These are phyloP conservation scores for Beta macrorhiza DNA, from an alignment of 179 eudicot genomes.

Conservation along the genomic window DNA sequence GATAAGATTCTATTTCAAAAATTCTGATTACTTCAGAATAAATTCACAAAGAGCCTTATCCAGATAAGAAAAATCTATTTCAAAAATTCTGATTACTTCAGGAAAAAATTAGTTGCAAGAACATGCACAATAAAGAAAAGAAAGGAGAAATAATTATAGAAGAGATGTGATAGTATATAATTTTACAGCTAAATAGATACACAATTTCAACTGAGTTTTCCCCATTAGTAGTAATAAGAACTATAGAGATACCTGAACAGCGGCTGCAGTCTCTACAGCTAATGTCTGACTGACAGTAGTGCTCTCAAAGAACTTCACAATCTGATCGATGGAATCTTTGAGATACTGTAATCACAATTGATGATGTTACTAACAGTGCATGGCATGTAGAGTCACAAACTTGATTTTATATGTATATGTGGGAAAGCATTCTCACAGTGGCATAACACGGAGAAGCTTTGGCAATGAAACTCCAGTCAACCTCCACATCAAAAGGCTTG, in stretches of 20 bases:
- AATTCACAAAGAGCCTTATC: background rate
- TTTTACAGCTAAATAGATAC: background rate
- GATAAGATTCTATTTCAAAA: background rate
- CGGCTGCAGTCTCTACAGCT: constrained; percentile 96
- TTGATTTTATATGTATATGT: constrained; percentile 8
- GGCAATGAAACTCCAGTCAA: constrained; percentile 96
- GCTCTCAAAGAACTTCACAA: constrained; percentile 77
- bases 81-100: background rate
- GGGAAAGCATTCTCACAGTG: constrained; percentile 54
- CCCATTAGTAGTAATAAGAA: background rate
- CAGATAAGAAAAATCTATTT: background rate
- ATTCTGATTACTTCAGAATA: background rate
- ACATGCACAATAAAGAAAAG: background rate
- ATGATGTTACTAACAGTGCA: constrained; percentile 18
- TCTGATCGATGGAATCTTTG: constrained; percentile 82
- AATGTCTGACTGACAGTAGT: constrained; percentile 75
- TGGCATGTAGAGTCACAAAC: constrained; percentile 6
- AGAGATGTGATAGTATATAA: background rate
- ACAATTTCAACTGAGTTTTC: background rate
- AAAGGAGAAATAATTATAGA: background rate
- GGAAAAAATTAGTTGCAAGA: background rate
- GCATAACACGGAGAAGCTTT: constrained; percentile 96
- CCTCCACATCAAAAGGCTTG: constrained; percentile 79
- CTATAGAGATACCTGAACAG: constrained; percentile 69
- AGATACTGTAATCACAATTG: constrained; percentile 63